Conservation (phyloP, 345 rosid species). For the Eucalyptus sp. region DNA sequence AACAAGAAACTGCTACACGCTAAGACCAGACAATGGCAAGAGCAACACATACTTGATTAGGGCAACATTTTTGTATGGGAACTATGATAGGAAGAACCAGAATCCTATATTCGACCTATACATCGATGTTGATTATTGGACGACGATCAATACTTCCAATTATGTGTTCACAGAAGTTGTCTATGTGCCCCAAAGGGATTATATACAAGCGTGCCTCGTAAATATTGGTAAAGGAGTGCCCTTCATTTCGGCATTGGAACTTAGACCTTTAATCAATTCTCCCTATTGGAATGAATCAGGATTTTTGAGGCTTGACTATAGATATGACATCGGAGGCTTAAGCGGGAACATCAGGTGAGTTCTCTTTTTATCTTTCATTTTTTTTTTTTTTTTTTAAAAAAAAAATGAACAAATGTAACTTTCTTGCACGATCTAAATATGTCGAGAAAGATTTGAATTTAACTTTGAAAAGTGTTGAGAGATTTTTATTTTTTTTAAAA, state of each 20-base stretch:
- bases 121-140: too few species aligned
- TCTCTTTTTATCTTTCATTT: too few species aligned
- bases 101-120: accelerated
- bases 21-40: not conserved
- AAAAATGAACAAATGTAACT: too few species aligned
- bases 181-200: conserved; percentile 2
- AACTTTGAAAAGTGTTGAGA: too few species aligned
- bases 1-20: conserved; percentile 14
- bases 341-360: too few species aligned
- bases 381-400: too few species aligned
- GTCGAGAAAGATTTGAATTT: too few species aligned
- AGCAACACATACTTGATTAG: conserved; percentile 29
- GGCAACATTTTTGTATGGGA: conserved; percentile 37
- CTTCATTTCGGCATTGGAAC: conserved; percentile 20
- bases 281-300: not conserved
- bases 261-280: not conserved
- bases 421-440: too few species aligned
- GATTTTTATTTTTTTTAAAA: too few species aligned
- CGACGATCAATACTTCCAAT: accelerated
- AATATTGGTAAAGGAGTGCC: conserved; percentile 18
- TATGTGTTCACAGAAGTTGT: not conserved
- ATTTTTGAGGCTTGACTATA: too few species aligned
- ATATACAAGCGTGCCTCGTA: conserved; percentile 26
- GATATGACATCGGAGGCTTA: not conserved
- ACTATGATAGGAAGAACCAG: conserved; percentile 17